These are phyloP conservation scores for Lactarius pseudohatsudake DNA, from an alignment of 768 basidiomycete genomes.

Conservation along the genomic window DNA sequence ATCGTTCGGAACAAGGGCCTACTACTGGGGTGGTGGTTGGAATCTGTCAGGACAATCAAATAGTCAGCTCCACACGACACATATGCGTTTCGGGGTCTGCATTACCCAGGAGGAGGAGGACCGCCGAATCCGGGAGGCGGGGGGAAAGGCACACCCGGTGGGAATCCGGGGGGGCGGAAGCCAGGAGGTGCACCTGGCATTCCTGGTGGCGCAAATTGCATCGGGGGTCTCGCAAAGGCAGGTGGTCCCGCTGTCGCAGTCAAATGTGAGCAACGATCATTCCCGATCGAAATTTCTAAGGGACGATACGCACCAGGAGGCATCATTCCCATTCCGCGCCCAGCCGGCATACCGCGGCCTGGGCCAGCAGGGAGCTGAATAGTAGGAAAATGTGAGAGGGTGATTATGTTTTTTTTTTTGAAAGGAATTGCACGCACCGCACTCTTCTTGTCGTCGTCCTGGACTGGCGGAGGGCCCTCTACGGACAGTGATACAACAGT, in stretches of 20 bases:
- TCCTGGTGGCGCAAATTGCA: conserved; percentile 64
- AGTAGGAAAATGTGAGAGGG: conserved; percentile 28
- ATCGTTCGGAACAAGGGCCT: conserved; percentile 11
- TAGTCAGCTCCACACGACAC: not conserved
- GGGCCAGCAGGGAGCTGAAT: conserved; percentile 80
- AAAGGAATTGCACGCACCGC: conserved; percentile 47
- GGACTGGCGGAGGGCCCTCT: conserved; percentile 91
- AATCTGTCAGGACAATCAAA: conserved; percentile 37
- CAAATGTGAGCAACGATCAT: conserved; percentile 25
- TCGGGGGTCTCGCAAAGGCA: conserved; percentile 64
- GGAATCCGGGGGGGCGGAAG: conserved; percentile 82
- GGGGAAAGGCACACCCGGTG: conserved; percentile 75
- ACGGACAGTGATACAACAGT: conserved; percentile 93
- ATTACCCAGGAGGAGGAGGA: conserved; percentile 80
- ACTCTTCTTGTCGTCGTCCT: conserved; percentile 87
- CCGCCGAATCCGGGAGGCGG: conserved; percentile 81
- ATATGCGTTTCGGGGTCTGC: conserved; percentile 10
- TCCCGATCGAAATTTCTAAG: conserved; percentile 17
- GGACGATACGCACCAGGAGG: conserved; percentile 61
- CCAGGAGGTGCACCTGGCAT: conserved; percentile 88
- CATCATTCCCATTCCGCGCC: conserved; percentile 96
- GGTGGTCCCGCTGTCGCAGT: conserved; percentile 54
- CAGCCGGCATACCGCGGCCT: conserved; percentile 93
- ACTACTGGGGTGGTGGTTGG: conserved; percentile 49
- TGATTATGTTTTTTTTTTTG: not conserved